Evolutionary conservation across 139 green algal genomes (phyloP).

Genomic region (Zygnema circumcarinatum): DNA sequence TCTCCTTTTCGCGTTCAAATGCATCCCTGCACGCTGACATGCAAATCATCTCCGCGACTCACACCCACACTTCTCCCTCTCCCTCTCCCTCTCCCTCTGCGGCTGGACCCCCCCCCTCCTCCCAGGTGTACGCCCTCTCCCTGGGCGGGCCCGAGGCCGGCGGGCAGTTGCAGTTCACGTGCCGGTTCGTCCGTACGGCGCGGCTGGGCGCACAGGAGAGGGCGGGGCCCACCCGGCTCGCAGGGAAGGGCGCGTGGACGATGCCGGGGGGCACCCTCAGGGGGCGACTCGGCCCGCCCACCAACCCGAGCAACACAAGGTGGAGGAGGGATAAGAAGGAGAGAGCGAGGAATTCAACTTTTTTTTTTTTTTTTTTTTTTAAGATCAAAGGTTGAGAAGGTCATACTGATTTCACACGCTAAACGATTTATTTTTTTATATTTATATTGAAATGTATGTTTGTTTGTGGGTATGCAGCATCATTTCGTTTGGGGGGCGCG

Average conservation of each 20-base stretch:
- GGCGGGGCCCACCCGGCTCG: neutral
- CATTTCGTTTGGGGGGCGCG: neutral
- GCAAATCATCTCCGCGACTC: no score
- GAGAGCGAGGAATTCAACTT: neutral
- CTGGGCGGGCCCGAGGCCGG: slow-evolving; percentile 1
- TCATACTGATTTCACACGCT: no score
- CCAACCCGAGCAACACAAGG: slow-evolving; percentile 59
- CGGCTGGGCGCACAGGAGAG: slow-evolving; percentile 3
- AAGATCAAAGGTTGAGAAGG: no score
- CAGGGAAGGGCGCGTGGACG: slow-evolving; percentile 38
- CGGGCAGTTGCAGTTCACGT: neutral
- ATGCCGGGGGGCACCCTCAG: neutral
- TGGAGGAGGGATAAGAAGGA: neutral
- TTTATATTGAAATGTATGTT: no score
- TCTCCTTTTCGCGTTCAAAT: no score
- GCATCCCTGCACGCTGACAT: no score
- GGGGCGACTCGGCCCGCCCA: slow-evolving; percentile 37
- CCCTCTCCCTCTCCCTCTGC: no score
- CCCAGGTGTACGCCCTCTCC: slow-evolving; percentile 31
- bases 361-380: slow-evolving; percentile 25
- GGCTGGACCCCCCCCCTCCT: no score
- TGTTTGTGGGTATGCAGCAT: slow-evolving; percentile 31
- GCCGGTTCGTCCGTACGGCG: slow-evolving; percentile 28
- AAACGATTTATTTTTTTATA: no score
- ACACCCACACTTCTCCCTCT: no score